A percentile compares a stretch with the other conserved stretches of the same genome.
phyloP scores from a whole-genome alignment of 2,329 filamentous ascomycete genomes.

The Colletotrichum brevisporum region DNA sequence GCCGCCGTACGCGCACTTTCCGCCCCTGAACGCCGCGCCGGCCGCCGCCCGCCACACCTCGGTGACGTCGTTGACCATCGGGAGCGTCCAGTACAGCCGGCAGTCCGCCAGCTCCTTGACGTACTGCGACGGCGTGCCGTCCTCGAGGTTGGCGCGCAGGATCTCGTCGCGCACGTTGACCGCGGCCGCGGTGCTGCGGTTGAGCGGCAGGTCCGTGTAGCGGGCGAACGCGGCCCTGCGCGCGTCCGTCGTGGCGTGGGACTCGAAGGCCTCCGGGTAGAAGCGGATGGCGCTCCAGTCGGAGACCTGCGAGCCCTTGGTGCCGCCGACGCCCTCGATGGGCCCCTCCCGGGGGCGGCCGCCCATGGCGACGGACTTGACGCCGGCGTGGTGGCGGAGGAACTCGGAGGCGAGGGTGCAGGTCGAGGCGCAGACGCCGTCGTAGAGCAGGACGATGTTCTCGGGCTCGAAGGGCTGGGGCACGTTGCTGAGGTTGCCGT shows the following conservation, averaged over 20 bases:
- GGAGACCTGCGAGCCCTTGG: conserved; percentile 63
- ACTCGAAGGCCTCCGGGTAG: conserved; percentile 42
- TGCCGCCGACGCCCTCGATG: conserved; percentile 68
- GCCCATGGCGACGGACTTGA: conserved; percentile 68
- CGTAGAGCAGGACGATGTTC: conserved; percentile 71
- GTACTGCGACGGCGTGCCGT: conserved; percentile 63
- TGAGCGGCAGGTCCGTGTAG: conserved; percentile 50
- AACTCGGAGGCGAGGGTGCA: conserved; percentile 71
- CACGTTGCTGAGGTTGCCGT: conserved; percentile 61
- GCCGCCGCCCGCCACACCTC: conserved; percentile 63
- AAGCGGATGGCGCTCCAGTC: conserved; percentile 48
- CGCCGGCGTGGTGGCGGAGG: conserved; percentile 64
- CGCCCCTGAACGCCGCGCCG: conserved; percentile 56
- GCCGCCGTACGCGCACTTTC: conserved; percentile 55
- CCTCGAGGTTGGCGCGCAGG: conserved; percentile 51
- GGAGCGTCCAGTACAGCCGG: conserved; percentile 64
- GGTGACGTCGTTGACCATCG: conserved; percentile 62
- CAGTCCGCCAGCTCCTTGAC: conserved; percentile 64
- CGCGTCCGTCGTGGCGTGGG: conserved; percentile 46
- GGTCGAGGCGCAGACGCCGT: conserved; percentile 71
- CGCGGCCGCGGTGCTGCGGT: conserved; percentile 50
- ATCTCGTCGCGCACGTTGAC: conserved; percentile 59
- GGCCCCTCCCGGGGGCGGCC: conserved; percentile 61
- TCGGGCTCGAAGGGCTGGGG: conserved; percentile 69
- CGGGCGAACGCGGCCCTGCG: conserved; percentile 48